Evolutionary conservation across 2,329 filamentous ascomycete genomes (phyloP).

Genomic region (Claviceps capensis): DNA sequence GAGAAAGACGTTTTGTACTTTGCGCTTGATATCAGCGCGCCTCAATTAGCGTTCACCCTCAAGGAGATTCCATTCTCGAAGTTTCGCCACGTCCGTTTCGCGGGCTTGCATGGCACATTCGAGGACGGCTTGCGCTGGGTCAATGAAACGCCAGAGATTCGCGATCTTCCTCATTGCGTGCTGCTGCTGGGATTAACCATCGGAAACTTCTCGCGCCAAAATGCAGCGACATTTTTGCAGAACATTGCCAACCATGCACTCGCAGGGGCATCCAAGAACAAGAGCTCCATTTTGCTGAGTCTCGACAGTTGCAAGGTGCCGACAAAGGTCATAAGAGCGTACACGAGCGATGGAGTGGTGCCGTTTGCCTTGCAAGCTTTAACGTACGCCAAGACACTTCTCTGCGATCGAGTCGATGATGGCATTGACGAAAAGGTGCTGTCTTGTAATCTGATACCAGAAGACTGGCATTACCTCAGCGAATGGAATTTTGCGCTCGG

Average conservation of each 20-base stretch:
- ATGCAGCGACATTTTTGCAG: not conserved
- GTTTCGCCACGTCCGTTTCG: not conserved
- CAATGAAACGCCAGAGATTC: not conserved
- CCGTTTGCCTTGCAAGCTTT: constrained; percentile 1
- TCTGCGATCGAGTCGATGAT: not conserved
- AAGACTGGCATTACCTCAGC: not conserved
- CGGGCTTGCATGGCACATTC: not conserved
- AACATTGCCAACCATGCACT: not conserved
- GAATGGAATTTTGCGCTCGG: constrained; percentile 1
- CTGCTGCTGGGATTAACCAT: constrained; percentile 1
- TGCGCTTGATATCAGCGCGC: not conserved
- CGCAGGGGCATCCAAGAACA: not conserved
- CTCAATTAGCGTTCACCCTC: not conserved
- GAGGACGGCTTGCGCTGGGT: constrained; percentile 1
- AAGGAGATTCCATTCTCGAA: not conserved
- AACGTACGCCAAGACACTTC: not conserved
- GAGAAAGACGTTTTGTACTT: not conserved
- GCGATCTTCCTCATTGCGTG: not conserved
- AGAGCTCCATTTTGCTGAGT: not conserved
- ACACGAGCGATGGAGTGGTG: not conserved
- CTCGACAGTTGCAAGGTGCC: constrained; percentile 1
- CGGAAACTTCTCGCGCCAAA: not conserved
- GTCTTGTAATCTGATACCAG: not conserved
- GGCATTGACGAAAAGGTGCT: not conserved
- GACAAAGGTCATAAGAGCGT: not conserved